These are phyloP conservation scores for Aspergillus fumigatus DNA, from an alignment of 2,329 filamentous ascomycete species.

Conservation along the genomic window DNA sequence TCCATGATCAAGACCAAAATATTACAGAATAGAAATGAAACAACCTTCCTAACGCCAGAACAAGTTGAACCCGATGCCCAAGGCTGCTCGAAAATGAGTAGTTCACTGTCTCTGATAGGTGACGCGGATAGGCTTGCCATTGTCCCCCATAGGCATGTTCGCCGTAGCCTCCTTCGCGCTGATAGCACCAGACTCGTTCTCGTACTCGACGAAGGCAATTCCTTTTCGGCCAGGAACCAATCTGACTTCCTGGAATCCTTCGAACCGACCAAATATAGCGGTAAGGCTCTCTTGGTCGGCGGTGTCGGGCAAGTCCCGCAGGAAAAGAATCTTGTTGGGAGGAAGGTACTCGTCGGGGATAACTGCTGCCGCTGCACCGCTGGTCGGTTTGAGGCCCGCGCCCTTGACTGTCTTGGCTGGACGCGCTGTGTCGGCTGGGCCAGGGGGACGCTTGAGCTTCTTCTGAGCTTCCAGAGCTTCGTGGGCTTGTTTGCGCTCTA, in stretches of 20 bases:
- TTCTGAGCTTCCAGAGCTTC: constrained; percentile 76
- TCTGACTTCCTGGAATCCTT: constrained; percentile 90
- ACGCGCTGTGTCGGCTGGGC: constrained; percentile 47
- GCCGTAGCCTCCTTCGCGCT: constrained; percentile 90
- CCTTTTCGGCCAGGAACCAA: constrained; percentile 79
- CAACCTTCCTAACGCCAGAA: constrained; percentile 28
- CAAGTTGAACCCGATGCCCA: constrained; percentile 2
- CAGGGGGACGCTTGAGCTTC: constrained; percentile 63
- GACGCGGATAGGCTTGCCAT: constrained; percentile 78
- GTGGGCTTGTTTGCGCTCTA: constrained; percentile 73
- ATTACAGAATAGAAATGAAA: constrained; percentile 2
- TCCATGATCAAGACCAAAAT: neutral
- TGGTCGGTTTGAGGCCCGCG: constrained; percentile 71
- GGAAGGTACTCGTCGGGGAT: constrained; percentile 97
- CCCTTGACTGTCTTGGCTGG: constrained; percentile 67
- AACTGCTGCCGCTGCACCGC: constrained; percentile 62
- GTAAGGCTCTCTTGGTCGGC: constrained; percentile 77
- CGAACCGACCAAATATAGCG: constrained; percentile 79
- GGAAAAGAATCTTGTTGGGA: constrained; percentile 93
- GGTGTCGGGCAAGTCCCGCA: constrained; percentile 86
- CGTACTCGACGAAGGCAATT: constrained; percentile 96
- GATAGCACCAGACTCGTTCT: constrained; percentile 82
- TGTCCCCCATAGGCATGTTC: constrained; percentile 72
- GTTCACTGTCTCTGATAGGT: constrained; percentile 86
- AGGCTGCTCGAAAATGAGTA: constrained; percentile 9